These are phyloP conservation scores for Rhexocercosporidium sp. DNA, from an alignment of 2,329 filamentous ascomycete genomes.

Conservation along the genomic window DNA sequence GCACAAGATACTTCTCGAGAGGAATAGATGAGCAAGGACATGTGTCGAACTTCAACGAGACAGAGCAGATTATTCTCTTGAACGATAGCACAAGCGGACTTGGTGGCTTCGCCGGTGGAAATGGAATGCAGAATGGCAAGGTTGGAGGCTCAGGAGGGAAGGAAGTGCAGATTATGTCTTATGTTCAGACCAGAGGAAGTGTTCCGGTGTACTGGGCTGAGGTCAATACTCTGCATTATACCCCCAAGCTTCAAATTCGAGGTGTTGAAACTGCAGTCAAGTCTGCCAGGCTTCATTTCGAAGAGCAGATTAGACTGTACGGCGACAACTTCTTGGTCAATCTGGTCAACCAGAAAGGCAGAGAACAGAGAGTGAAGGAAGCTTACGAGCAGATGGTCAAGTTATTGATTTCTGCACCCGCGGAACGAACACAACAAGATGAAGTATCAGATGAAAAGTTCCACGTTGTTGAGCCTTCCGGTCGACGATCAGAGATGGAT, in stretches of 20 bases:
- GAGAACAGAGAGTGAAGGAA: slow-evolving; percentile 86
- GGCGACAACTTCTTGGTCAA: slow-evolving; percentile 98
- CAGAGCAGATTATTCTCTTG: slow-evolving; percentile 87
- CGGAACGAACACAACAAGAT: slow-evolving; percentile 70
- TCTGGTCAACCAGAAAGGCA: slow-evolving; percentile 93
- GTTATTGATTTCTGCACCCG: slow-evolving; percentile 71
- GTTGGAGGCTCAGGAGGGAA: slow-evolving; percentile 62
- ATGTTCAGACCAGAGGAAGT: slow-evolving; percentile 95
- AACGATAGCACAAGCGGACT: slow-evolving; percentile 80
- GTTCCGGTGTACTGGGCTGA: slow-evolving; percentile 97
- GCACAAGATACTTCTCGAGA: slow-evolving; percentile 93
- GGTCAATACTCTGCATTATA: slow-evolving; percentile 91
- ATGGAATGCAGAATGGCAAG: slow-evolving; percentile 77
- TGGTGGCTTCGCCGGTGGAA: slow-evolving; percentile 79
- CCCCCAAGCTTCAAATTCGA: slow-evolving; percentile 86
- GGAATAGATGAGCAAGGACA: slow-evolving; percentile 92
- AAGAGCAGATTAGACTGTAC: slow-evolving; percentile 91
- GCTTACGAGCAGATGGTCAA: slow-evolving; percentile 93
- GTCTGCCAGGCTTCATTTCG: slow-evolving; percentile 85
- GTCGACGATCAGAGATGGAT: slow-evolving; percentile 68
- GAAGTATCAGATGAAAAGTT: slow-evolving; percentile 77
- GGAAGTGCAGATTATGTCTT: slow-evolving; percentile 89
- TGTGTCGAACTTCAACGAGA: slow-evolving; percentile 99
- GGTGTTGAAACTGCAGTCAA: slow-evolving; percentile 79
- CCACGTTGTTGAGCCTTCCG: slow-evolving; percentile 72